A percentile compares a stretch with the other conserved stretches of the same genome.
phyloP scores from a whole-genome alignment of 768 basidiomycete genomes.

The Hydnomerulius pinastri region DNA sequence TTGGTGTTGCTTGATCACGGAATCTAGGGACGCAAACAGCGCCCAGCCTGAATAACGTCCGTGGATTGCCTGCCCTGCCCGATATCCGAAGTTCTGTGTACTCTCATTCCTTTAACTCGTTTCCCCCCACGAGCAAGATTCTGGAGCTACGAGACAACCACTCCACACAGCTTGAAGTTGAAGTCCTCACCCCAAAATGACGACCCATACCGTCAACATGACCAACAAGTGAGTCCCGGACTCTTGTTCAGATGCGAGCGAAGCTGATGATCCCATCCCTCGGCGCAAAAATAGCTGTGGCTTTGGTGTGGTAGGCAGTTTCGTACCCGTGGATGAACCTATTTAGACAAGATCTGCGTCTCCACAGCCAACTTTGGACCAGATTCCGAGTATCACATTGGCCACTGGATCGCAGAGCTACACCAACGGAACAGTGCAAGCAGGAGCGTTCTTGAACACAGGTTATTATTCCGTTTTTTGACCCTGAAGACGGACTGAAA shows the following conservation, averaged over 20 bases:
- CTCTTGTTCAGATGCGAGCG: too few relatives aligned
- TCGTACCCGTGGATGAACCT: background rate
- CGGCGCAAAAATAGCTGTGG: conserved; percentile 1
- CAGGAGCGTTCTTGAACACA: conserved; percentile 5
- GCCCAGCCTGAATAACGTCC: background rate
- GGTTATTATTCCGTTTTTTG: background rate
- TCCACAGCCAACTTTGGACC: conserved; percentile 2
- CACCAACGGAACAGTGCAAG: conserved; percentile 3
- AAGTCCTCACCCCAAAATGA: background rate
- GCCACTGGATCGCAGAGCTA: conserved; percentile 4
- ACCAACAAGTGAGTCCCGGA: conserved; percentile 2
- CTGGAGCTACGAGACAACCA: too few relatives aligned
- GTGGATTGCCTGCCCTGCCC: too few relatives aligned
- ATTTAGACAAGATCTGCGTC: background rate
- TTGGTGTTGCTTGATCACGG: background rate
- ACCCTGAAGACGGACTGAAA: background rate
- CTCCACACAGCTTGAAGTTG: too few relatives aligned
- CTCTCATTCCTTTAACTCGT: too few relatives aligned
- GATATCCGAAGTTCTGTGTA: too few relatives aligned
- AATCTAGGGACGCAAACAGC: background rate
- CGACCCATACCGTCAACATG: conserved; percentile 4
- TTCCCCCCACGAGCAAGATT: background rate
- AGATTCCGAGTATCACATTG: conserved; percentile 2
- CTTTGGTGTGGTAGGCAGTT: background rate
- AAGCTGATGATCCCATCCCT: background rate